These are phyloP conservation scores for Globisporangium middletonii DNA, from an alignment of 352 stramenopile genomes.

Conservation along the genomic window DNA sequence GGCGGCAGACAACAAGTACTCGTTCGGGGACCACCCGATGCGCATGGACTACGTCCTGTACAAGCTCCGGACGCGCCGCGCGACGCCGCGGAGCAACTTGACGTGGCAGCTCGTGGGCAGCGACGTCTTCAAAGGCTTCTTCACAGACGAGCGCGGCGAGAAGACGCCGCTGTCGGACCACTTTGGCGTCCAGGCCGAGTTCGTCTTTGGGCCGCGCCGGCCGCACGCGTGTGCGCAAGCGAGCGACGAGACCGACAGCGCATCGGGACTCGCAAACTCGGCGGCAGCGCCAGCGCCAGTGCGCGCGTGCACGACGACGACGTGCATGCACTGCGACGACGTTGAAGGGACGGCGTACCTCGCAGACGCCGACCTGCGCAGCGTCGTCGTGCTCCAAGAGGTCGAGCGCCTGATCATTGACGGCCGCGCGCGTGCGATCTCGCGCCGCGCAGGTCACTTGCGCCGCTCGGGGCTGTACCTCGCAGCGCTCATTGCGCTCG, in stretches of 20 bases:
- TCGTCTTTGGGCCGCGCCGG: slow-evolving; percentile 35
- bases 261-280: slow-evolving; percentile 9
- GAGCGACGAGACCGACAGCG: slow-evolving; percentile 14
- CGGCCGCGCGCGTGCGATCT: slow-evolving; percentile 35
- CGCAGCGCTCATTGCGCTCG: slow-evolving; percentile 4
- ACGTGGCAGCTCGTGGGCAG: slow-evolving; percentile 50
- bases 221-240: slow-evolving; percentile 30
- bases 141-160: slow-evolving; percentile 52
- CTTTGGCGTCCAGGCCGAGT: slow-evolving; percentile 69
- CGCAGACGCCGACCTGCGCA: slow-evolving; percentile 14
- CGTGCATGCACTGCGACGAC: slow-evolving; percentile 40
- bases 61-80: slow-evolving; percentile 27
- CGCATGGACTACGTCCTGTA: slow-evolving; percentile 85
- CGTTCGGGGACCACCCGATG: slow-evolving; percentile 75
- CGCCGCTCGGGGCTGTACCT: slow-evolving; percentile 23
- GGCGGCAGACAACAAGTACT: slow-evolving; percentile 77
- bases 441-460: slow-evolving; percentile 31
- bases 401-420: slow-evolving; percentile 33
- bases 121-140: slow-evolving; percentile 76
- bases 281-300: neutral
- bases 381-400: slow-evolving; percentile 33
- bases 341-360: slow-evolving; percentile 20
- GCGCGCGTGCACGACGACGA: slow-evolving; percentile 29
- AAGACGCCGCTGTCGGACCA: slow-evolving; percentile 71
- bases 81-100: neutral